Evolutionary conservation across 2,329 filamentous ascomycete species (phyloP).

Genomic region (Fusarium chuoi): DNA sequence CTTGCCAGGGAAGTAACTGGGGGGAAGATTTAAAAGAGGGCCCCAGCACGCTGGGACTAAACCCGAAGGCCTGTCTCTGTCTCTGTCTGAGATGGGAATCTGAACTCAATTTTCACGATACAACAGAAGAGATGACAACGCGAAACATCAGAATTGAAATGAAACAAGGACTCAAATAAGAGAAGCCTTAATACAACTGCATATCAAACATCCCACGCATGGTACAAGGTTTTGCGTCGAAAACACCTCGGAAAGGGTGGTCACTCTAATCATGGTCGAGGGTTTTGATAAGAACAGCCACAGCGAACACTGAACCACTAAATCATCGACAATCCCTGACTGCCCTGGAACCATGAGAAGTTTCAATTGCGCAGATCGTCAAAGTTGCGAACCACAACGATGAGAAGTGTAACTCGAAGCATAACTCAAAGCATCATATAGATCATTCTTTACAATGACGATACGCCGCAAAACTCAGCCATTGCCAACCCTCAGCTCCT

Average conservation of each 20-base stretch:
- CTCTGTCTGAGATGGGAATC: constrained; percentile 14
- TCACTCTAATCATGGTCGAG: constrained; percentile 9
- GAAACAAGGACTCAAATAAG: background rate
- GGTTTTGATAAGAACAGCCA: constrained; percentile 32
- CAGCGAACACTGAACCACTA: constrained; percentile 12
- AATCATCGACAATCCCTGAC: constrained; percentile 14
- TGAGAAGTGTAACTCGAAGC: background rate
- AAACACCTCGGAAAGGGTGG: constrained; percentile 9
- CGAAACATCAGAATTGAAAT: background rate
- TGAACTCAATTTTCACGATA: constrained; percentile 14
- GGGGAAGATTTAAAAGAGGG: constrained; percentile 26
- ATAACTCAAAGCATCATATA: background rate
- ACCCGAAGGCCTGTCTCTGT: background rate
- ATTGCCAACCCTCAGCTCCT: constrained; percentile 13
- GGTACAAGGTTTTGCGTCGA: background rate
- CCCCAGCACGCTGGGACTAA: constrained; percentile 20
- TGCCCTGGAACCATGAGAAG: constrained; percentile 20
- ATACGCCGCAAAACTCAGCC: constrained; percentile 2
- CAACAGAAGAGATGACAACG: background rate
- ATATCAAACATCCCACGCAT: constrained; percentile 3
- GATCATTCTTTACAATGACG: constrained; percentile 15
- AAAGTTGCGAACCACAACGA: background rate
- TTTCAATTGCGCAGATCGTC: constrained; percentile 31
- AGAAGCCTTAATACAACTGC: background rate
- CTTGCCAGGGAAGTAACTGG: constrained; percentile 15